Conservation (phyloP, 176 grass and related monocot species). For the Secale cereale region DNA sequence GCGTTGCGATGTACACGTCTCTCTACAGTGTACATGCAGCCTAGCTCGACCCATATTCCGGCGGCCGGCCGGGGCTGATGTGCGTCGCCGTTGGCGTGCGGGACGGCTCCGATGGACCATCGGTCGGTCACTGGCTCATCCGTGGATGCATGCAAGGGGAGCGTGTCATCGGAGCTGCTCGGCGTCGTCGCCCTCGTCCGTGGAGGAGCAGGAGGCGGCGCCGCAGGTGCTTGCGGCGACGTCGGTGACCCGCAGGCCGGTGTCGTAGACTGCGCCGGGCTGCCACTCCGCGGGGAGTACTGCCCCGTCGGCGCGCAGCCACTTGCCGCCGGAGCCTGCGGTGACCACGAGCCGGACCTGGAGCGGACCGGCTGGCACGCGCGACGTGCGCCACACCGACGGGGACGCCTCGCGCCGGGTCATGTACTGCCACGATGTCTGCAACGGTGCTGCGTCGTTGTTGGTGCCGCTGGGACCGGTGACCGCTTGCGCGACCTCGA, state of each 20-base stretch:
- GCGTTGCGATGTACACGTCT: background rate
- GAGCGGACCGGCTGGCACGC: conserved; percentile 34
- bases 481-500: conserved; percentile 36
- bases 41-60: background rate
- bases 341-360: conserved; percentile 60
- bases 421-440: conserved; percentile 32
- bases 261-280: conserved; percentile 41
- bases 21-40: background rate
- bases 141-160: background rate
- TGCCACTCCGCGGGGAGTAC: conserved; percentile 51
- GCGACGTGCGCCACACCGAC: conserved; percentile 29
- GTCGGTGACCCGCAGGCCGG: conserved; percentile 39
- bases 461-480: too few species aligned
- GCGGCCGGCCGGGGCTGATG: background rate
- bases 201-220: background rate
- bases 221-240: conserved; percentile 46
- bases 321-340: conserved; percentile 51
- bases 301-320: conserved; percentile 33
- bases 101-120: background rate
- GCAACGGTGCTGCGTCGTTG: background rate
- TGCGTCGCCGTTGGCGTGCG: background rate
- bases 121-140: too few species aligned
- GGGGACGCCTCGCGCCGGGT: background rate
- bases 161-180: conserved; percentile 20
- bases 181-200: background rate